phyloP scores from a whole-genome alignment of 345 rosid species.

The Lepidium didymum region DNA sequence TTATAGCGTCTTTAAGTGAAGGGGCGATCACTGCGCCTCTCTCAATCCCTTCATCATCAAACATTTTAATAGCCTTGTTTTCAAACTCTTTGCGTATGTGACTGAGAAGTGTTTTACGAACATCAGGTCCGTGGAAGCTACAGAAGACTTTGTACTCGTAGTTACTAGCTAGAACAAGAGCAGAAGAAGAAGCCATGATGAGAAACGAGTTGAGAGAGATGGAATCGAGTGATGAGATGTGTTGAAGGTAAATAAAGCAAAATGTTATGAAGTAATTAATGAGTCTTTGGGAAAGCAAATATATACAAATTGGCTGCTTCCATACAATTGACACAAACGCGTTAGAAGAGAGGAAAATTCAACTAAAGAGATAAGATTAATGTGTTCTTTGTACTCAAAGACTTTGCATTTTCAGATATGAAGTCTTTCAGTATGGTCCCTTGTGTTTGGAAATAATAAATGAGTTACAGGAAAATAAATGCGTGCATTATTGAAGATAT shows the following conservation, averaged over 20 bases:
- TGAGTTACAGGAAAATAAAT: no score
- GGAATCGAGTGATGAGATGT: not conserved
- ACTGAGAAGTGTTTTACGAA: not conserved
- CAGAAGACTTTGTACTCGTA: not conserved
- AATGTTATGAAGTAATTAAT: not conserved
- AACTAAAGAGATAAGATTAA: no score
- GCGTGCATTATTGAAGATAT: not conserved
- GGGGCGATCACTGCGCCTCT: not conserved
- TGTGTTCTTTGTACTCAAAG: no score
- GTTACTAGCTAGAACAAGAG: not conserved
- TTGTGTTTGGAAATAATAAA: not conserved
- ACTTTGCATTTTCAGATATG: no score
- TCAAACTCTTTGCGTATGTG: not conserved
- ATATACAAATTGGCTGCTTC: not conserved
- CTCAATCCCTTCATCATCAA: not conserved
- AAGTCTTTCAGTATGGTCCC: not conserved
- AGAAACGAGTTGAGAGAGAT: not conserved
- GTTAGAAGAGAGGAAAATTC: no score
- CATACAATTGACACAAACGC: no score
- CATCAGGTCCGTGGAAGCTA: conserved; percentile 5
- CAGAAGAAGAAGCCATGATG: not conserved
- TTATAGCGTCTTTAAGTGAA: not conserved
- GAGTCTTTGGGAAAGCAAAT: not conserved
- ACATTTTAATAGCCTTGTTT: not conserved
- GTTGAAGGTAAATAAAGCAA: not conserved